Evolutionary conservation across 306 rosid species (phyloP), one percentile per base, ranked within the genome.

Genomic region (Boehmeria nivea): DNA sequence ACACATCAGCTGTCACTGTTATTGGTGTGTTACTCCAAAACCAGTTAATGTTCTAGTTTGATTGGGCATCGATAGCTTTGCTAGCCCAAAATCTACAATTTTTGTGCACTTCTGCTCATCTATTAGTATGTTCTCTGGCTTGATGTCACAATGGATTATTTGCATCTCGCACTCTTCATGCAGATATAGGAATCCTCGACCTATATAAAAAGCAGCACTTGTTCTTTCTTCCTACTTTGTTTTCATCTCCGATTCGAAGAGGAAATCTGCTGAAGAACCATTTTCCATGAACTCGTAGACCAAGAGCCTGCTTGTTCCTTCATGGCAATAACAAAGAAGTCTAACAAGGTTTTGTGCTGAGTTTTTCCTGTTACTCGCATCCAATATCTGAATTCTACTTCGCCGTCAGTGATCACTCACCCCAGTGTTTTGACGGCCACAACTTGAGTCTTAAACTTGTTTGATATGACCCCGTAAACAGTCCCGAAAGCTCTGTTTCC

Each of bases 111-210:
- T 44, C 0, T 57, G 51, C 7, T 61, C 64, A 20, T 60, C 75
- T 27, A 76, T 57, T 10, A 76, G 70, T 25, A 76, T 70, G 12
- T 75, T 75, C 55, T 70, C 55, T 1, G 73, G 69, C 12, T 72
- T 72, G 38, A 70, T 63, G 59, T 76, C 76, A 15, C 73, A 75
- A 21, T 75, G 81, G 52, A 75, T 70, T 50, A 75, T 75, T 15
- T 61, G 73, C 2, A 50, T 61, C 13, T 75, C 76, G 54, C 70
- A 75, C 36, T 70, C 81, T 22, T 75, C 81, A 11, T 75, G 81
- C 12, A 75, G 16, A 65, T 75, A 75, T 1, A 46, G 61, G 28
- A 75, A 20, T 18, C 76, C 76, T 44, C 42, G 43, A 49, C 73
- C 70, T 19, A 75, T 34, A 17, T 44, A 23, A 43, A 70, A 36